Evolutionary conservation across 2,329 filamentous ascomycete species (phyloP), one percentile per base, ranked within the genome.

Genomic region (Aspergillus pseudoglaucus): DNA sequence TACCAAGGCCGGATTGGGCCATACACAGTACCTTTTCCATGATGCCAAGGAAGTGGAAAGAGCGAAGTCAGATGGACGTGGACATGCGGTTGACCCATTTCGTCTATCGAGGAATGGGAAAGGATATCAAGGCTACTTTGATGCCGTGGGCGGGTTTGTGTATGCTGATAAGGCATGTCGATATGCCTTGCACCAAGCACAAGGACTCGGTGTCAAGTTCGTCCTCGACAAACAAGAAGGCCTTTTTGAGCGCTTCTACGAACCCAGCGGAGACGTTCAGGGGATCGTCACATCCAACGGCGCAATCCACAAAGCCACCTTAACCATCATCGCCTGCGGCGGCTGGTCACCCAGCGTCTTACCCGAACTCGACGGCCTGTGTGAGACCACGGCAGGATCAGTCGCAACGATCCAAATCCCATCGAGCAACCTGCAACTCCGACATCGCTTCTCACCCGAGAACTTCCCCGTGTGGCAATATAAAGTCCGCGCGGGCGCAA

Each of bases 341-440:
- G 67, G 68, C 1, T 75, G 72, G 67, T 76, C 73, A 0, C 73
- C 72, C 0, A 56, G 62, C 2, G 52, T 76, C 1, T 44, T 76
- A 1, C 71, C 73, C 0, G 55, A 66, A 7, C 56, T 74, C 0
- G 68, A 74, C 39, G 59, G 60, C 0, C 56, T 78, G 0, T 67
- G 69, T n/a, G 75, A 79, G 54, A 69, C 75, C 0, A 78, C 76
- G 0, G 72, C 68, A 0, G 75, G 75, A 0, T 71, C 68, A 0
- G 71, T 79, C 3, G 65, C 68, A 1, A 61, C 71, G 9, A 60
- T 78, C 30, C 64, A 71, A 23, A 61, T 80, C 1, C 75, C 77
- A 0, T 75, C 77, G 0, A 50, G 55, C 0, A 50, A 64, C 1
- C 56, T 62, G 1, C 54, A 47, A 5, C 64, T 79, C 0, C 73